Conservation (phyloP, 1,139 yeast species). For the Blastobotrys aristatus region DNA sequence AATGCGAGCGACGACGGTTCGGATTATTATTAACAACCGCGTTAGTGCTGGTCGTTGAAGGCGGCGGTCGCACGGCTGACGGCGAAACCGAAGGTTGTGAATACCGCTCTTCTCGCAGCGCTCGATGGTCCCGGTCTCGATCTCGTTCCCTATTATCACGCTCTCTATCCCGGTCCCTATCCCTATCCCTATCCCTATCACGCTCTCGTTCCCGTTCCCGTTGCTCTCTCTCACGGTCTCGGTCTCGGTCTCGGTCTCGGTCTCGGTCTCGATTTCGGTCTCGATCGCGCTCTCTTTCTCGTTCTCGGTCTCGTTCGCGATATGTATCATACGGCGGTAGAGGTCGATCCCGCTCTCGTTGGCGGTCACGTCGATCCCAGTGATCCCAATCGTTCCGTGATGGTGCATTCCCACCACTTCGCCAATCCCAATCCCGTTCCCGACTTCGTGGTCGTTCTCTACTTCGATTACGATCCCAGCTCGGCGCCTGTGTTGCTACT, state of each 20-base stretch:
- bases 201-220: no score
- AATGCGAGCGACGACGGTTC: constrained; percentile 10
- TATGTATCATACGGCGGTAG: constrained; percentile 8
- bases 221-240: no score
- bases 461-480: background rate
- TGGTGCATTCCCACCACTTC: constrained; percentile 11
- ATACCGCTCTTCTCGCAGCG: background rate
- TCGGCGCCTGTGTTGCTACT: no score
- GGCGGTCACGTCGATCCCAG: constrained; percentile 15
- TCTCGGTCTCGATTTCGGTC: no score
- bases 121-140: constrained; percentile 2
- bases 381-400: constrained; percentile 13
- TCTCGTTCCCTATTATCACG: constrained; percentile 13
- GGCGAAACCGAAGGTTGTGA: constrained; percentile 7
- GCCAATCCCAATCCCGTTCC: constrained; percentile 17
- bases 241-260: no score
- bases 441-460: constrained; percentile 12
- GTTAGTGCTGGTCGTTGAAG: background rate
- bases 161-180: constrained; percentile 22
- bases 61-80: background rate
- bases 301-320: constrained; percentile 7
- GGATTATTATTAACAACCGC: background rate
- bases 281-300: no score
- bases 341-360: background rate
- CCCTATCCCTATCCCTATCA: constrained; percentile 1